Evolutionary conservation across 75 land plant genomes (phyloP).

Genomic region (Cupressus sempervirens): DNA sequence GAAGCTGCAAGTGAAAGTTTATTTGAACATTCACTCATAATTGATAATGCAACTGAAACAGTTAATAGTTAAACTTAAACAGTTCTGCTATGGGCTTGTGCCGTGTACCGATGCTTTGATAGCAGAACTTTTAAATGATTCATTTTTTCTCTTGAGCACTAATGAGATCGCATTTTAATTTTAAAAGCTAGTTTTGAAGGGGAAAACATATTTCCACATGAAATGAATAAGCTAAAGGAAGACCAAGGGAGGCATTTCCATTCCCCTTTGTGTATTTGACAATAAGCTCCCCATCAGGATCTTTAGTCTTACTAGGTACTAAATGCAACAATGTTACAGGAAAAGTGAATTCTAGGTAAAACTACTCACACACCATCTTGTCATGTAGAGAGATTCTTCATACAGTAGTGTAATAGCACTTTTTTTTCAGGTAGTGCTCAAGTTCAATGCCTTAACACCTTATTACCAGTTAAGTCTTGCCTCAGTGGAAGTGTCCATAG

Average conservation of each 20-base stretch:
- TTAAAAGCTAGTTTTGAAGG: neutral
- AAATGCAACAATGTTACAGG: neutral
- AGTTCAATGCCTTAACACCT: neutral
- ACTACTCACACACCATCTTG: neutral
- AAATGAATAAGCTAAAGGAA: neutral
- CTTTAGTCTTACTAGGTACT: no score
- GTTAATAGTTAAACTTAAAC: neutral
- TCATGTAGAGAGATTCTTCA: neutral
- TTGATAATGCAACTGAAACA: neutral
- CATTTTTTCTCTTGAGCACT: neutral
- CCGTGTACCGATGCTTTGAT: neutral
- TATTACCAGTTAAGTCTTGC: neutral
- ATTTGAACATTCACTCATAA: neutral
- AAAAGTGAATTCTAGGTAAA: neutral
- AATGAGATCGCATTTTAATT: neutral
- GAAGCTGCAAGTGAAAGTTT: neutral
- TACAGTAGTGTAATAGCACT: neutral
- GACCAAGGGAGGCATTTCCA: neutral
- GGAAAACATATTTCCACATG: neutral
- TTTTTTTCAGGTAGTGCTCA: neutral
- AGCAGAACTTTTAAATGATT: neutral
- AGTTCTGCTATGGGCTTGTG: neutral
- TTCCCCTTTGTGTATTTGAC: no score
- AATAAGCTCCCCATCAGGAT: no score
- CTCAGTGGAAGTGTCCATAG: neutral